These are phyloP conservation scores for Cyclostephanos tholiformis DNA, from an alignment of 108 stramenopile genomes.

Conservation along the genomic window DNA sequence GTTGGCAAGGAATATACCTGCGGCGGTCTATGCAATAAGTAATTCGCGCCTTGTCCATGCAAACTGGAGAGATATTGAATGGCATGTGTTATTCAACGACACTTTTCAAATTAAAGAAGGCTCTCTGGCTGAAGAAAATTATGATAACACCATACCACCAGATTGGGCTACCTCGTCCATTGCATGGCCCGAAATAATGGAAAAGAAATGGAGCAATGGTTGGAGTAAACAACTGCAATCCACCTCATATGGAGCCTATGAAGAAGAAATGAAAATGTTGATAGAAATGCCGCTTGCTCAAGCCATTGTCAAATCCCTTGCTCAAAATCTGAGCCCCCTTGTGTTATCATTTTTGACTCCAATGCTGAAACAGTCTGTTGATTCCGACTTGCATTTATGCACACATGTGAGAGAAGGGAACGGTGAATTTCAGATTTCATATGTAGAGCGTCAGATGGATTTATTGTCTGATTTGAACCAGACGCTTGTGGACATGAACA, in stretches of 20 bases:
- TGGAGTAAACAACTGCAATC: too few relatives aligned
- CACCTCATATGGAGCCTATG: background rate
- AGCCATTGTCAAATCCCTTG: slow-evolving; percentile 15
- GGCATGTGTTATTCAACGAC: slow-evolving; percentile 27
- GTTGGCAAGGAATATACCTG: slow-evolving; percentile 11
- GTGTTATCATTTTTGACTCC: slow-evolving; percentile 24
- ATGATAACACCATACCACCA: slow-evolving; percentile 10
- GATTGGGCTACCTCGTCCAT: slow-evolving; percentile 9
- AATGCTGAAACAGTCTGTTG: slow-evolving; percentile 18
- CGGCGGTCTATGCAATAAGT: slow-evolving; percentile 21
- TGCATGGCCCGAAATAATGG: background rate
- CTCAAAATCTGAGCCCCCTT: slow-evolving; percentile 8
- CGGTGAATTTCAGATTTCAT: slow-evolving; percentile 27
- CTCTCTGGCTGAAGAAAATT: slow-evolving; percentile 10
- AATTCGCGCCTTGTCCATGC: slow-evolving; percentile 7
- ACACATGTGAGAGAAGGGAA: slow-evolving; percentile 33
- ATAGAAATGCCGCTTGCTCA: slow-evolving; percentile 33
- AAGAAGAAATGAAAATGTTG: background rate
- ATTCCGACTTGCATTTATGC: slow-evolving; percentile 26
- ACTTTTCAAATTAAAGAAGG: slow-evolving; percentile 6
- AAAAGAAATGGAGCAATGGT: background rate
- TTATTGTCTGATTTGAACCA: background rate
- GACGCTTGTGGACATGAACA: slow-evolving; percentile 22
- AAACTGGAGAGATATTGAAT: slow-evolving; percentile 20
- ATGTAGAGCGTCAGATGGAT: slow-evolving; percentile 18